Conservation (phyloP, 75 land plant species). For the Sequoia sempervirens region DNA sequence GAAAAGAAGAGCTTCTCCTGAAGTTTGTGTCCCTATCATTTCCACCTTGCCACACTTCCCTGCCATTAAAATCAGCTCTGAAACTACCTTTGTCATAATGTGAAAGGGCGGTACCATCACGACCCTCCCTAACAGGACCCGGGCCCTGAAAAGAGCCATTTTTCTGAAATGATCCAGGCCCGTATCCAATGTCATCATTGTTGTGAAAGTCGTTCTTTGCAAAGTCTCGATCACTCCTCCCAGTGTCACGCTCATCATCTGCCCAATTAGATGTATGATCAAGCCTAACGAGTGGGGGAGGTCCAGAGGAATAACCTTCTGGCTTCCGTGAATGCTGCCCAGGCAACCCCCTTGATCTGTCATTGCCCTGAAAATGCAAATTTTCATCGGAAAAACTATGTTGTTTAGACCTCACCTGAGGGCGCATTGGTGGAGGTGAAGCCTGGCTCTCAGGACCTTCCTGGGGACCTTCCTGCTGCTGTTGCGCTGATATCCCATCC, state of each 20-base stretch:
- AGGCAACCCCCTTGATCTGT: neutral
- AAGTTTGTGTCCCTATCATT: conserved; percentile 36
- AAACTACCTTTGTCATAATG: conserved; percentile 22
- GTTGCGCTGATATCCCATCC: conserved; percentile 14
- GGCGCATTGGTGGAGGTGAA: conserved; percentile 19
- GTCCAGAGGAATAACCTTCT: conserved; percentile 33
- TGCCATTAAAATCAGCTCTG: conserved; percentile 26
- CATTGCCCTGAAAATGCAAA: neutral
- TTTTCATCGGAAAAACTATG: neutral
- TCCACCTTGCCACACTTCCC: conserved; percentile 31
- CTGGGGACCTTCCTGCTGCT: conserved; percentile 6
- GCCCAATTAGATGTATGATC: conserved; percentile 85
- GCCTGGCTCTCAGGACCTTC: conserved; percentile 11
- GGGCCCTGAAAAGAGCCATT: neutral
- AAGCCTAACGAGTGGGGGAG: conserved; percentile 51
- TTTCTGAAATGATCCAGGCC: neutral
- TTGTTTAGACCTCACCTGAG: conserved; percentile 18
- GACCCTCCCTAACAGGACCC: conserved; percentile 4
- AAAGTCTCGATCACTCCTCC: conserved; percentile 27
- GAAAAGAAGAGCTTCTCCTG: conserved; percentile 33
- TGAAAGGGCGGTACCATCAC: conserved; percentile 1
- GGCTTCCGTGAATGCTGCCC: conserved; percentile 19
- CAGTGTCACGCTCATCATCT: conserved; percentile 94
- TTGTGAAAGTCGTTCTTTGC: neutral
- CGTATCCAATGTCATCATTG: neutral